Percentiles rank a stretch among this genome's conserved stretches.
phyloP scores from a whole-genome alignment of 805 yeast genomes.

The Metschnikowia dekortorum region DNA sequence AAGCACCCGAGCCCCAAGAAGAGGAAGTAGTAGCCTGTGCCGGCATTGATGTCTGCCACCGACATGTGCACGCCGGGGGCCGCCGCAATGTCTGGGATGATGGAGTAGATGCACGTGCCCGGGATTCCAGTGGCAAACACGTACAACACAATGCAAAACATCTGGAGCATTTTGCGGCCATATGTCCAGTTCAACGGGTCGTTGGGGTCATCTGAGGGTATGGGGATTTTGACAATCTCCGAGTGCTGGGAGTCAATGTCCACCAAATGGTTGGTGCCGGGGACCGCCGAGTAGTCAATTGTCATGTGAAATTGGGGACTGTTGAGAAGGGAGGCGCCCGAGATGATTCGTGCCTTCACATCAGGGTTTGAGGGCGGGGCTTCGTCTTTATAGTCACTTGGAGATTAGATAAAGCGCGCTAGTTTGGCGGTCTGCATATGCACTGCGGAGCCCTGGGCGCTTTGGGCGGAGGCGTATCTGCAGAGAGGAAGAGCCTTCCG shows the following conservation, averaged over 20 bases:
- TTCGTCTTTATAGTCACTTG: too few species aligned
- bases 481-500: too few species aligned
- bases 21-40: constrained; percentile 14
- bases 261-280: constrained; percentile 50
- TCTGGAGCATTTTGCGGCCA: constrained; percentile 43
- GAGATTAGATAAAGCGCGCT: too few species aligned
- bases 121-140: constrained; percentile 40
- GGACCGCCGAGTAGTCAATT: constrained; percentile 25
- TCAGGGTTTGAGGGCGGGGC: too few species aligned
- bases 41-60: constrained; percentile 14
- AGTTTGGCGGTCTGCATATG: too few species aligned
- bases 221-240: constrained; percentile 54
- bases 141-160: constrained; percentile 34
- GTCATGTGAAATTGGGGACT: neutral
- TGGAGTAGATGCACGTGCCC: constrained; percentile 15
- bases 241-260: constrained; percentile 35
- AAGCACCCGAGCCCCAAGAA: constrained; percentile 38
- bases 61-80: constrained; percentile 12
- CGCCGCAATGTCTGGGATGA: constrained; percentile 14
- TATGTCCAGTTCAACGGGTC: constrained; percentile 66
- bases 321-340: too few species aligned
- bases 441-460: too few species aligned
- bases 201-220: constrained; percentile 63
- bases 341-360: too few species aligned
- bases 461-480: too few species aligned